phyloP scores from a whole-genome alignment of 2,329 filamentous ascomycete species.

The Stagonosporopsis cucurbitacearum region DNA sequence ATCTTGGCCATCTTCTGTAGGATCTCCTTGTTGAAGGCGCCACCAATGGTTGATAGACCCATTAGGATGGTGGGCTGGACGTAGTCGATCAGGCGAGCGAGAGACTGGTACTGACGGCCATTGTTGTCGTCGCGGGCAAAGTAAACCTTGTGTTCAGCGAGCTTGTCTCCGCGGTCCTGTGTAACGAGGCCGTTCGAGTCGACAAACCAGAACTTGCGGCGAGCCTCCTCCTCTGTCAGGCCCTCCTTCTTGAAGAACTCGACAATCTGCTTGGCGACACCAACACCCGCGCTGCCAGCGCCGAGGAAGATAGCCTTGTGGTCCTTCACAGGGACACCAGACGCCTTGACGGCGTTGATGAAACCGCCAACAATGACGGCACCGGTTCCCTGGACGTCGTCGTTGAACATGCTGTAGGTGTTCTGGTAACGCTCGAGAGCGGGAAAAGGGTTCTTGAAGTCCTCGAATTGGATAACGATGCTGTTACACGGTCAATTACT shows the following conservation, averaged over 20 bases:
- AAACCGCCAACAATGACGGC: constrained; percentile 89
- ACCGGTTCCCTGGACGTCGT: constrained; percentile 97
- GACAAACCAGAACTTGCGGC: constrained; percentile 94
- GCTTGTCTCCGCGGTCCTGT: constrained; percentile 86
- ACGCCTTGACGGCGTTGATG: constrained; percentile 79
- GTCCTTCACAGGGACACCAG: constrained; percentile 82
- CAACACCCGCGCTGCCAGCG: constrained; percentile 92
- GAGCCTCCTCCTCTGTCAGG: constrained; percentile 83
- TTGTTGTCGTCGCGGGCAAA: constrained; percentile 71
- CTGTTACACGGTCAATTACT: constrained; percentile 51
- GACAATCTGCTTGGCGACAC: constrained; percentile 96
- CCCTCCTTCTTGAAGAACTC: constrained; percentile 96
- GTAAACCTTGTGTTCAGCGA: constrained; percentile 85
- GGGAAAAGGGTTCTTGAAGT: constrained; percentile 97
- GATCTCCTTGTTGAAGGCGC: constrained; percentile 89
- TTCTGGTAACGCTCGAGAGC: constrained; percentile 89
- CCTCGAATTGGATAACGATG: constrained; percentile 90
- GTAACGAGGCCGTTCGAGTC: constrained; percentile 97
- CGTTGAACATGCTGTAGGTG: constrained; percentile 95
- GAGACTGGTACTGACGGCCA: constrained; percentile 72
- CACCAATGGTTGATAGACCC: constrained; percentile 91
- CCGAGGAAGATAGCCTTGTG: constrained; percentile 97
- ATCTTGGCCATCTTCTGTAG: constrained; percentile 65
- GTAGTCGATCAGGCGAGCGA: constrained; percentile 91
- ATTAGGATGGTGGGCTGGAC: constrained; percentile 95